phyloP scores from a whole-genome alignment of 495 filamentous ascomycete genomes.

The Jackrogersella minutella region DNA sequence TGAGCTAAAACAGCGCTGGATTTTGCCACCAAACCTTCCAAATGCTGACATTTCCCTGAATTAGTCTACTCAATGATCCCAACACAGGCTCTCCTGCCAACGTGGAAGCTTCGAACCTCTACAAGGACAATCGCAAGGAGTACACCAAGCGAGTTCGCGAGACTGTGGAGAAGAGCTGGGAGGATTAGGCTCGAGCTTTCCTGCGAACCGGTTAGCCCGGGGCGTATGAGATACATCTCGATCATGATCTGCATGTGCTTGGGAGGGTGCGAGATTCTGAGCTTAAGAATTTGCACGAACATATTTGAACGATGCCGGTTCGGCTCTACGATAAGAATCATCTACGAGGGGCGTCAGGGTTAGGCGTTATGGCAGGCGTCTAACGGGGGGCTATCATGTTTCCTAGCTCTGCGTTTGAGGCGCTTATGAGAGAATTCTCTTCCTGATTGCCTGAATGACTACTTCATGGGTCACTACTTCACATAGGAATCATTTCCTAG shows the following conservation, averaged over 20 bases:
- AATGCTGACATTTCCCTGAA: slow-evolving; percentile 7
- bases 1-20: slow-evolving; percentile 45
- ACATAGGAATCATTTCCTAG: slow-evolving; percentile 8
- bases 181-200: slow-evolving; percentile 64
- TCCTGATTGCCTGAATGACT: slow-evolving; percentile 5
- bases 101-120: slow-evolving; percentile 97
- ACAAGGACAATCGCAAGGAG: slow-evolving; percentile 97
- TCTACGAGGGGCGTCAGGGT: slow-evolving; percentile 16
- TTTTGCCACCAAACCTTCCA: slow-evolving; percentile 17
- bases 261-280: neutral
- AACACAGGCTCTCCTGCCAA: slow-evolving; percentile 98
- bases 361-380: slow-evolving; percentile 29
- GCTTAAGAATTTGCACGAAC: neutral
- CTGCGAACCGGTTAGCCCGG: neutral
- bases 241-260: slow-evolving; percentile 1
- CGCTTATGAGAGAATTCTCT: neutral
- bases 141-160: slow-evolving; percentile 95
- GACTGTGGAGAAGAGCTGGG: slow-evolving; percentile 99
- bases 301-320: slow-evolving; percentile 7
- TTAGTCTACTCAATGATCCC: slow-evolving; percentile 94
- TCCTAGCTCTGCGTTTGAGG: slow-evolving; percentile 3
- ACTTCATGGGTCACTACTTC: slow-evolving; percentile 13
- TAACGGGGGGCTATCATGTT: slow-evolving; percentile 20
- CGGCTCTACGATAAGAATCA: slow-evolving; percentile 6
- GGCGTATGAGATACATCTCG: slow-evolving; percentile 7